Evolutionary conservation across 2,329 filamentous ascomycete species (phyloP).

Genomic region (Microcera coccophila): DNA sequence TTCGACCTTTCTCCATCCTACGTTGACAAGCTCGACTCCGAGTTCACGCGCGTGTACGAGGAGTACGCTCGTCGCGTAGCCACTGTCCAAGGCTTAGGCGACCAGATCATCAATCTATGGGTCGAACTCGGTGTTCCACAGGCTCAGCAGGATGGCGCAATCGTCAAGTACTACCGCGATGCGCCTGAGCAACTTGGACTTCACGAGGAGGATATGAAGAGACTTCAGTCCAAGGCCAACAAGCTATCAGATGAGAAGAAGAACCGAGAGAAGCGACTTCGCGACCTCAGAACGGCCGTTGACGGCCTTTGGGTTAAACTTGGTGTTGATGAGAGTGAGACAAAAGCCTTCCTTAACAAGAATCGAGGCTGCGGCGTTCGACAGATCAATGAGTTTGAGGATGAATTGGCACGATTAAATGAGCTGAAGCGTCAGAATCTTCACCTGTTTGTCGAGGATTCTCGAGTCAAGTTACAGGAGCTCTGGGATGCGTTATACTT

Average conservation of each 20-base stretch:
- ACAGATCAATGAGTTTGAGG: conserved; percentile 93
- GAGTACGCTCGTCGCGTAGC: conserved; percentile 85
- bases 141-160: conserved; percentile 80
- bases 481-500: conserved; percentile 94
- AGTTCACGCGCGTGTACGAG: conserved; percentile 93
- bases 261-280: conserved; percentile 70
- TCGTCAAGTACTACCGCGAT: conserved; percentile 86
- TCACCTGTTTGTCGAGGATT: conserved; percentile 93
- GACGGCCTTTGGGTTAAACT: conserved; percentile 86
- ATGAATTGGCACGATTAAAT: conserved; percentile 79
- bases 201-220: conserved; percentile 77
- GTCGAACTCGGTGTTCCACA: conserved; percentile 92
- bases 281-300: conserved; percentile 72
- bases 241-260: conserved; percentile 87
- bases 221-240: conserved; percentile 70
- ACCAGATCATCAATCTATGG: conserved; percentile 92
- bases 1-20: conserved; percentile 94
- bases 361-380: conserved; percentile 89
- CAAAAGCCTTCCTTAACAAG: conserved; percentile 76
- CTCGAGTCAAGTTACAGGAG: conserved; percentile 83
- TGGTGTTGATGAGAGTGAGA: conserved; percentile 75
- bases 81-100: conserved; percentile 68
- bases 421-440: conserved; percentile 94
- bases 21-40: conserved; percentile 77
- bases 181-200: conserved; percentile 90